Evolutionary conservation across 352 stramenopile genomes (phyloP).

Genomic region (Phytophthora megakarya): DNA sequence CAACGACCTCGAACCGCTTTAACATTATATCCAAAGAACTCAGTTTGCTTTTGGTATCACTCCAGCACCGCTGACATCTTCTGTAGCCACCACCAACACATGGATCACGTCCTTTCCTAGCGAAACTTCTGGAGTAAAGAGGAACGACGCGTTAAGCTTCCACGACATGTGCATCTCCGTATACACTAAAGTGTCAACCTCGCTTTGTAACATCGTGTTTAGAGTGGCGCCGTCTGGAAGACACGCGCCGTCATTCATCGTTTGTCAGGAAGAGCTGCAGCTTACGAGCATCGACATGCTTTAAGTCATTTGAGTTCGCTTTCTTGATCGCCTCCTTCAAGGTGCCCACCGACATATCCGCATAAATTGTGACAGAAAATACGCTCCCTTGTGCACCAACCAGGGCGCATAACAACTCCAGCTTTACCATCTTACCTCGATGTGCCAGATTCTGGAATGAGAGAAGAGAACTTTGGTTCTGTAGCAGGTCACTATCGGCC

Average conservation of each 20-base stretch:
- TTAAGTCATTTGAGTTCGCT: neutral
- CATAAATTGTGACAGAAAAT: neutral
- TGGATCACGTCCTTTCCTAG: neutral
- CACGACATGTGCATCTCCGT: too few relatives aligned
- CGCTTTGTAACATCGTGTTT: too few relatives aligned
- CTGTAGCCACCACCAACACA: conserved; percentile 8
- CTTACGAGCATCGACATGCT: neutral
- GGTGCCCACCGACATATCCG: neutral
- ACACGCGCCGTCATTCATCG: neutral
- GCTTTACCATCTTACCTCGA: neutral
- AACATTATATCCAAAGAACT: too few relatives aligned
- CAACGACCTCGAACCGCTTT: neutral
- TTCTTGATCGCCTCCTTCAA: conserved; percentile 3
- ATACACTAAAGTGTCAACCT: too few relatives aligned
- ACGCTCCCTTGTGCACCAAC: neutral
- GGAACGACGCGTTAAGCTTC: too few relatives aligned
- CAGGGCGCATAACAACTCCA: neutral
- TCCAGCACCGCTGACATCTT: too few relatives aligned
- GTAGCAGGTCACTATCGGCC: too few relatives aligned
- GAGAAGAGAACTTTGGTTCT: too few relatives aligned
- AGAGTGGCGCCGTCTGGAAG: too few relatives aligned
- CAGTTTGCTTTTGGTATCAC: too few relatives aligned
- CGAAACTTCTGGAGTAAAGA: too few relatives aligned
- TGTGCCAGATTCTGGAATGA: too few relatives aligned
- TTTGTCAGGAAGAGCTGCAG: conserved; percentile 3